A percentile compares a stretch with the other conserved stretches of the same genome.
These are phyloP conservation scores for Globisporangium canariense DNA, from an alignment of 352 stramenopile genomes.

Conservation along the genomic window DNA sequence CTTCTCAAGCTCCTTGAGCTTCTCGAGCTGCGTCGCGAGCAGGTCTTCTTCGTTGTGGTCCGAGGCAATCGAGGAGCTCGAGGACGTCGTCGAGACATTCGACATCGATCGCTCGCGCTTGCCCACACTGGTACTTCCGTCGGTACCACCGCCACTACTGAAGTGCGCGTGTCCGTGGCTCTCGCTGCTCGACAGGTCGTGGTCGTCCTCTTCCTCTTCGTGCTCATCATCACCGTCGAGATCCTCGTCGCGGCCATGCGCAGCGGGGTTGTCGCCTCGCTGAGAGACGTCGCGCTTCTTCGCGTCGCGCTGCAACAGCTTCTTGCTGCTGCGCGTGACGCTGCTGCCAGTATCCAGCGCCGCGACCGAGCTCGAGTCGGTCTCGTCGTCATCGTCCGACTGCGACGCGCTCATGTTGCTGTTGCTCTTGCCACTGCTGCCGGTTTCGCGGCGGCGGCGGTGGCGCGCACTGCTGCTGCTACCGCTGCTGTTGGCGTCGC, in stretches of 20 bases:
- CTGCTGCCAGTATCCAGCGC: constrained; percentile 20
- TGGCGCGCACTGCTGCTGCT: constrained; percentile 31
- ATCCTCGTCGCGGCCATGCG: constrained; percentile 20
- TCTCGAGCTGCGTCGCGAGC: constrained; percentile 38
- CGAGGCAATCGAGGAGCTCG: constrained; percentile 45
- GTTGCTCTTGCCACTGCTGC: constrained; percentile 22
- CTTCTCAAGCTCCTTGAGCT: constrained; percentile 71
- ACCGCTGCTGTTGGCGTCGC: constrained; percentile 21
- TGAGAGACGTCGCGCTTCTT: constrained; percentile 23
- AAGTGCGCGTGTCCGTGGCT: constrained; percentile 16
- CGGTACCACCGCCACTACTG: constrained; percentile 4
- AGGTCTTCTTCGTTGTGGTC: constrained; percentile 40
- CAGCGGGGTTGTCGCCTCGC: constrained; percentile 12
- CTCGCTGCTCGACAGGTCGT: constrained; percentile 17
- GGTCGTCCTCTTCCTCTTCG: constrained; percentile 25
- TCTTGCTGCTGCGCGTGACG: constrained; percentile 19
- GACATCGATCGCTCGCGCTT: constrained; percentile 61
- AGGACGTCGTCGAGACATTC: constrained; percentile 63
- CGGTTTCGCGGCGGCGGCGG: constrained; percentile 28
- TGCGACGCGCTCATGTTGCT: constrained; percentile 25
- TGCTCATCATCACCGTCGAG: constrained; percentile 26
- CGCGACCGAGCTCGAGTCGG: constrained; percentile 46
- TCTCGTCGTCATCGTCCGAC: constrained; percentile 59
- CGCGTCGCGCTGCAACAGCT: constrained; percentile 15
- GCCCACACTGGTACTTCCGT: neutral